These are phyloP conservation scores for Croton laevigatus DNA, from an alignment of 441 rosid genomes.

Conservation along the genomic window DNA sequence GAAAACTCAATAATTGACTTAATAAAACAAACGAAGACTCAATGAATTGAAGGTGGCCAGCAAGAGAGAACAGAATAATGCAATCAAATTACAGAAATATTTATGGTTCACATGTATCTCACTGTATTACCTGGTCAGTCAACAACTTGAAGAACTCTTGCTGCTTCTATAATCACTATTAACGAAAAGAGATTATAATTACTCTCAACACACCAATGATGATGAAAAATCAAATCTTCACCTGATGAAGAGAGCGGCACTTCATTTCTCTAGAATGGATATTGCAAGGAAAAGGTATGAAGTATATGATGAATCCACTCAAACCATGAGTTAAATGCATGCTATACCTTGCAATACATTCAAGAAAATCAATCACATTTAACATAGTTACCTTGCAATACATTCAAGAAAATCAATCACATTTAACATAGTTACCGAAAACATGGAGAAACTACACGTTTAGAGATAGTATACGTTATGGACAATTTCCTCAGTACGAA, in stretches of 20 bases:
- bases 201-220: not conserved
- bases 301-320: not conserved
- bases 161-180: not conserved
- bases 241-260: not conserved
- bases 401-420: not conserved
- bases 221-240: not conserved
- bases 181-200: not conserved
- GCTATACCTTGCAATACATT: not conserved
- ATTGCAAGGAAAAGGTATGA: too few species aligned
- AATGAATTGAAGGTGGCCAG: not conserved
- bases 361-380: slow-evolving; percentile 10
- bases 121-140: not conserved
- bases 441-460: slow-evolving; percentile 9
- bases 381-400: slow-evolving; percentile 1
- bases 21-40: not conserved
- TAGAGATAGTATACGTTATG: slow-evolving; percentile 14
- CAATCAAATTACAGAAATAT: not conserved
- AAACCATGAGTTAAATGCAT: not conserved
- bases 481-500: slow-evolving; percentile 25
- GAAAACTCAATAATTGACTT: not conserved
- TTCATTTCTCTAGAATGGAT: not conserved
- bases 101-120: not conserved
- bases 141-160: not conserved
- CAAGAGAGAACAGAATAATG: not conserved
- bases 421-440: slow-evolving; percentile 12